Evolutionary conservation across 2,329 filamentous ascomycete genomes (phyloP).

Genomic region (Ramichloridium luteum): DNA sequence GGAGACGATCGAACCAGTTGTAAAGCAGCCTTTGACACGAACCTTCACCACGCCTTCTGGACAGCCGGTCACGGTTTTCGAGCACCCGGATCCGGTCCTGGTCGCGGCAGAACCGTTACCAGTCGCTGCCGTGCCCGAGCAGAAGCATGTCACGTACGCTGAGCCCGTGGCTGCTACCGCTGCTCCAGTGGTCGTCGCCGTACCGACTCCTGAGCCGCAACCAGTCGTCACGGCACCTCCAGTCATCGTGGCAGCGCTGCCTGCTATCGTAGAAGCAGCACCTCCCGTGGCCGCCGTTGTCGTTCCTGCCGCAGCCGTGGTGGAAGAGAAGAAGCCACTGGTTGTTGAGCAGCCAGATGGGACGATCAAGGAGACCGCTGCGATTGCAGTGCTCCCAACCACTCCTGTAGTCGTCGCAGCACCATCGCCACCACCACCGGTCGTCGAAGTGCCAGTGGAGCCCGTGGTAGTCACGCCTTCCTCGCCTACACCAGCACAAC

Average conservation of each 20-base stretch:
- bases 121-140: neutral
- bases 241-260: neutral
- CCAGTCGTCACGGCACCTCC: neutral
- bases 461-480: too few relatives aligned
- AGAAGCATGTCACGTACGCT: neutral
- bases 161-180: conserved; percentile 1
- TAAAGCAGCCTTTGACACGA: neutral
- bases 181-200: neutral
- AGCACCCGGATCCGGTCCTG: neutral
- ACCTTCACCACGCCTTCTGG: conserved; percentile 2
- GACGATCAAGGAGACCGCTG: too few relatives aligned
- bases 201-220: neutral
- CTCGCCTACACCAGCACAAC: too few relatives aligned
- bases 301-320: neutral
- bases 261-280: neutral
- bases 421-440: too few relatives aligned
- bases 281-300: neutral
- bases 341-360: too few relatives aligned
- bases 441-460: too few relatives aligned
- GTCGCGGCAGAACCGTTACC: neutral
- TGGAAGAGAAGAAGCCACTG: neutral
- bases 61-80: conserved; percentile 1
- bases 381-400: too few relatives aligned
- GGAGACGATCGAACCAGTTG: neutral
- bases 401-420: too few relatives aligned